Percentiles rank a stretch among this genome's conserved stretches.
Evolutionary conservation across 2,329 filamentous ascomycete genomes (phyloP).

Genomic region (Exophiala mesophila): DNA sequence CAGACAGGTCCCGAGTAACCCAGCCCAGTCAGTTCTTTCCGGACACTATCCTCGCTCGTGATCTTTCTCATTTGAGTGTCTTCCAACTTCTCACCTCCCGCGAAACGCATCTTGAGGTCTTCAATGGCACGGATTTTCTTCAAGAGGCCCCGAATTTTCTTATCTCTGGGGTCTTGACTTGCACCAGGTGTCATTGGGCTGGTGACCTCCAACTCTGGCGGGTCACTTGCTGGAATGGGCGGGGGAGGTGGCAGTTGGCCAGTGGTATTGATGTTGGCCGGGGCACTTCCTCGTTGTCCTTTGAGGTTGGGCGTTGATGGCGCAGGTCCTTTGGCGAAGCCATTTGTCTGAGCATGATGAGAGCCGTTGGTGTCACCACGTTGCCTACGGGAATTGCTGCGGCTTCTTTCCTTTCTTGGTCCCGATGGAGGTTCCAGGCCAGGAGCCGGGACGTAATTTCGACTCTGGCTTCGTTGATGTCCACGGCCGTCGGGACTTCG

Average conservation of each 20-base stretch:
- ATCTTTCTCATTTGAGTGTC: constrained; percentile 99
- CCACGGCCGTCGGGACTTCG: constrained; percentile 46
- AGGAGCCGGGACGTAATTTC: constrained; percentile 27
- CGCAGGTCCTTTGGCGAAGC: constrained; percentile 15
- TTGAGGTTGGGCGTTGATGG: constrained; percentile 15
- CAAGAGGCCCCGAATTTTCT: constrained; percentile 87
- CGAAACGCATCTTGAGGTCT: constrained; percentile 93
- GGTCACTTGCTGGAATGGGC: constrained; percentile 27
- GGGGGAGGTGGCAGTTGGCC: constrained; percentile 28
- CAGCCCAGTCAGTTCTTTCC: constrained; percentile 71
- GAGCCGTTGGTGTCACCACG: constrained; percentile 24
- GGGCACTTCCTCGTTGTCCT: constrained; percentile 10
- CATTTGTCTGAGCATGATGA: constrained; percentile 17
- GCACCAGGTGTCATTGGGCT: constrained; percentile 33
- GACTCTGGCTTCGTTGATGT: constrained; percentile 52
- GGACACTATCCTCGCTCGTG: constrained; percentile 74
- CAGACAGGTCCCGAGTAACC: constrained; percentile 38
- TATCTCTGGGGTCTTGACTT: constrained; percentile 59
- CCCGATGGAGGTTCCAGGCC: constrained; percentile 22
- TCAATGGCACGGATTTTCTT: constrained; percentile 99
- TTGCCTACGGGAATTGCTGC: constrained; percentile 28
- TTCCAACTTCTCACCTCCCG: constrained; percentile 91
- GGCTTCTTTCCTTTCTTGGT: constrained; percentile 25
- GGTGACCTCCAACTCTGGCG: constrained; percentile 29
- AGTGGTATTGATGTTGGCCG: constrained; percentile 32